These are phyloP conservation scores for Pterocarpus santalinus DNA, from an alignment of 306 rosid genomes.

Conservation along the genomic window DNA sequence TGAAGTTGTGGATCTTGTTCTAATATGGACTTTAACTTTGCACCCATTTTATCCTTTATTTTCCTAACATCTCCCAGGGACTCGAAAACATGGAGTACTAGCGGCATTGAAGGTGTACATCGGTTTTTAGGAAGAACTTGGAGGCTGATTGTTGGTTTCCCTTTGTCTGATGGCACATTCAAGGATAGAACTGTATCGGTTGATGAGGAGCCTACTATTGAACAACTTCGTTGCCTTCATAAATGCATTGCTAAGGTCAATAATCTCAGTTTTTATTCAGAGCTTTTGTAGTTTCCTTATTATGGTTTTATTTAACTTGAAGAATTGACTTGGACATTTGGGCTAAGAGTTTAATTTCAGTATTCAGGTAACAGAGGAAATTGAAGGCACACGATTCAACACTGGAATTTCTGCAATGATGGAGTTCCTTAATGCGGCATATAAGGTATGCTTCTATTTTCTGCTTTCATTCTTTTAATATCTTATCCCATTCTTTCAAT, in stretches of 20 bases:
- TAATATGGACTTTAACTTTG: slow-evolving; percentile 36
- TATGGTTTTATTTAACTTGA: slow-evolving; percentile 37
- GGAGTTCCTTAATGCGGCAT: slow-evolving; percentile 93
- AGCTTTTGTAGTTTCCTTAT: slow-evolving; percentile 19
- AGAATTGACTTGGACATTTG: slow-evolving; percentile 42
- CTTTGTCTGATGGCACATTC: slow-evolving; percentile 81
- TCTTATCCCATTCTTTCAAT: background rate
- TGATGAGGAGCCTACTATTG: slow-evolving; percentile 82
- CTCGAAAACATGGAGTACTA: slow-evolving; percentile 90
- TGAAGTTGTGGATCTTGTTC: slow-evolving; percentile 36
- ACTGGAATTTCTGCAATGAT: slow-evolving; percentile 99
- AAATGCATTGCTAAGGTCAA: slow-evolving; percentile 95
- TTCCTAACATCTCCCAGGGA: slow-evolving; percentile 64
- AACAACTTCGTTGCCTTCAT: slow-evolving; percentile 89
- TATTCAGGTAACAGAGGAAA: slow-evolving; percentile 92
- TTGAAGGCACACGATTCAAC: slow-evolving; percentile 91
- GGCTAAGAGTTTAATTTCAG: slow-evolving; percentile 51
- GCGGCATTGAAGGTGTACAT: slow-evolving; percentile 96
- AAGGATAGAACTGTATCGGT: slow-evolving; percentile 78
- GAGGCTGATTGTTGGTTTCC: slow-evolving; percentile 89
- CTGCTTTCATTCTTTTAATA: slow-evolving; percentile 1
- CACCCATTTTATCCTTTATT: slow-evolving; percentile 35
- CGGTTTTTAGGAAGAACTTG: slow-evolving; percentile 95
- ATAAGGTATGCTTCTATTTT: slow-evolving; percentile 65
- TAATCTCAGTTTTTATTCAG: slow-evolving; percentile 39